Evolutionary conservation across 768 basidiomycete species (phyloP), one percentile per base, ranked within the genome.

Genomic region (Plicaturopsis crispa): DNA sequence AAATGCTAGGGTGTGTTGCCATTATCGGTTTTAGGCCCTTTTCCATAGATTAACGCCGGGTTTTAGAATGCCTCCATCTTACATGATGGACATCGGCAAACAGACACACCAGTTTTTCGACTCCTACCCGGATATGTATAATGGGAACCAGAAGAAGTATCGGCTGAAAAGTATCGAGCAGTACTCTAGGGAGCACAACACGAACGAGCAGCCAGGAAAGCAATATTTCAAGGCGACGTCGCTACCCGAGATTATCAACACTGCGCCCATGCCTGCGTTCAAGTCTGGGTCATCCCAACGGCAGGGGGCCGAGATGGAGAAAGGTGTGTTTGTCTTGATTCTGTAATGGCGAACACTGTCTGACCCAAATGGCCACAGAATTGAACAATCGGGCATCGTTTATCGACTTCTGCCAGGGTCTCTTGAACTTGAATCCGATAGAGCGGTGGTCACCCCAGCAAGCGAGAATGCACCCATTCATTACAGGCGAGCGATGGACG

Each of bases 361-460:
- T 41, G 41, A 33, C 41, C 35, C 19, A 34, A 24, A n/a, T 30
- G 24, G 21, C 31, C 19, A 37, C 57, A 96, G 96, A 98, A 64
- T 75, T 93, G 70, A 85, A 91, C 50, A 90, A 92, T 53, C 77
- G 96, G 32, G 75, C 86, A 34, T 85, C 94, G 11, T 97, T 99
- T 64, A 89, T 97, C 61, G 93, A 99, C 63, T 98, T 99, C 61
- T 94, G 92, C 41, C 81, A 87, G 57, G 96, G 96, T 23, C 70
- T 98, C 16, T 70, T 99, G 44, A 84, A 96, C 56, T 65, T 99
- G 63, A 91, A 98, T 53, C 94, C 96, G 13, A 80, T 94, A 39
- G 85, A 89, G 42, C 75, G 96, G 39, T 99, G 96, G 96, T 84
- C 93, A 8, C 94, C 96, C 18, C 91, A 96, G 53, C 93, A 99